Base-by-base conservation (phyloP, 305 asterid genomes). In the Plantago coronopus region DNA sequence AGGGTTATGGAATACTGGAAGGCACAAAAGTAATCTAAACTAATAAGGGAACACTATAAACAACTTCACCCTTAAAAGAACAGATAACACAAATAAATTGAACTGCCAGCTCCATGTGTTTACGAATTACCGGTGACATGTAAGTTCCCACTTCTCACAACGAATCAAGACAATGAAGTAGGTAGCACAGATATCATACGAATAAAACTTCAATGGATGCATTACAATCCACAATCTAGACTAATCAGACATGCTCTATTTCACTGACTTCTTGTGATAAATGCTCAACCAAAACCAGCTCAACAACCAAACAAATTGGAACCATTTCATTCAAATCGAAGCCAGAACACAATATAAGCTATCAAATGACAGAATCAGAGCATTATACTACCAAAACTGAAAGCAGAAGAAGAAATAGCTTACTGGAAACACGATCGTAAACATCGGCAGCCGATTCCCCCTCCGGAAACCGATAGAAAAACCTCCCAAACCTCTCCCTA, bases 381-480 rank as follows among this genome's bases (percentile, higher is more conserved):
- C 48, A 44, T 5, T 5, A 44, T 15, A 53, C 8, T 54, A 16
- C 38, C 18, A 57, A 10, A 29, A 57, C 18, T 4, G 19, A 38
- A 48, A 16, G 22, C 2, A 22, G 23, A 22, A 34, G n/a, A 53
- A 23, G 37, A 17, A 53, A 40, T 45, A 16, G 69, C 86, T 51
- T 78, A 88, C 96, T 82, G 16, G 94, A 86, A 62, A 88, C 91
- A 59, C 96, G 89, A 50, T 86, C 96, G 50, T 76, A 86, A 65
- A 86, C 95, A 64, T 82, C 96, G 17, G 95, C 93, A 2, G 91
- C 89, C 17, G 94, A 80, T 69, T 88, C 96, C 20, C 96, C 96
- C 57, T 83, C 89, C 16, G 94, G 94, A 40, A 88, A 77, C 2
- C 94, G 85, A 60, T 83, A 84, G 63, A 82, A 89, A 72, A 89